A percentile compares a stretch with the other conserved stretches of the same genome.
Evolutionary conservation across 1,284 basidiomycete genomes (phyloP).

Genomic region (Polyporus tsugae): DNA sequence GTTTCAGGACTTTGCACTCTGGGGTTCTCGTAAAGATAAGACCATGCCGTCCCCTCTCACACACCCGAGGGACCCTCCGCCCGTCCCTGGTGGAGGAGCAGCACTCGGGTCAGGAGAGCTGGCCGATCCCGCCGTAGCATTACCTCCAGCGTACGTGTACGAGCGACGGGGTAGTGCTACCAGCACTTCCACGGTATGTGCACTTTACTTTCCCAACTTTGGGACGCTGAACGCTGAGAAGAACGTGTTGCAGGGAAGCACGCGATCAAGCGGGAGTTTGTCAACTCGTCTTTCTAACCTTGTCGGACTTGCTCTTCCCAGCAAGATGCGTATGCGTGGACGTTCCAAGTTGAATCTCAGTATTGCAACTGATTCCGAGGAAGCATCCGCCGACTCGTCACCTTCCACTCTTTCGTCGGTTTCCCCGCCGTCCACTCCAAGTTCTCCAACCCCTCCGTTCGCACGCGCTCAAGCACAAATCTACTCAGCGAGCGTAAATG

Average conservation of each 20-base stretch:
- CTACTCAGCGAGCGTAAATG: constrained; percentile 22
- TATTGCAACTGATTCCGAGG: constrained; percentile 29
- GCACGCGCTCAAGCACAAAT: constrained; percentile 29
- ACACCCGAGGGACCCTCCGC: constrained; percentile 32
- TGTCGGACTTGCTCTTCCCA: constrained; percentile 31
- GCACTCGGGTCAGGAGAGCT: constrained; percentile 8
- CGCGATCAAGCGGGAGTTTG: constrained; percentile 35
- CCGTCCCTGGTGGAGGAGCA: constrained; percentile 22
- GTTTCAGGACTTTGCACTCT: constrained; percentile 17
- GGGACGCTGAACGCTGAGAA: constrained; percentile 6
- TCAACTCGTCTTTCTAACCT: constrained; percentile 34
- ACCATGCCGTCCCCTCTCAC: constrained; percentile 31
- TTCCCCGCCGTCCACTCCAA: constrained; percentile 31
- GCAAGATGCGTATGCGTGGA: constrained; percentile 32
- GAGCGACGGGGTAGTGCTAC: constrained; percentile 40
- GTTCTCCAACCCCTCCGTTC: constrained; percentile 30
- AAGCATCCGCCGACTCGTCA: constrained; percentile 34
- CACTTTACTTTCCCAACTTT: constrained; percentile 5
- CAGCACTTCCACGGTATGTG: constrained; percentile 38
- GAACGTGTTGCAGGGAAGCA: constrained; percentile 28
- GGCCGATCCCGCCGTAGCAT: constrained; percentile 12
- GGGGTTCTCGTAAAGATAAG: constrained; percentile 8
- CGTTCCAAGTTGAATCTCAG: constrained; percentile 41
- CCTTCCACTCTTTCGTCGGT: constrained; percentile 36
- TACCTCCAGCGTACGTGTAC: constrained; percentile 38